These are phyloP conservation scores for Mortierella sp. DNA, from an alignment of 371 early-diverging fungal genomes.

Conservation along the genomic window DNA sequence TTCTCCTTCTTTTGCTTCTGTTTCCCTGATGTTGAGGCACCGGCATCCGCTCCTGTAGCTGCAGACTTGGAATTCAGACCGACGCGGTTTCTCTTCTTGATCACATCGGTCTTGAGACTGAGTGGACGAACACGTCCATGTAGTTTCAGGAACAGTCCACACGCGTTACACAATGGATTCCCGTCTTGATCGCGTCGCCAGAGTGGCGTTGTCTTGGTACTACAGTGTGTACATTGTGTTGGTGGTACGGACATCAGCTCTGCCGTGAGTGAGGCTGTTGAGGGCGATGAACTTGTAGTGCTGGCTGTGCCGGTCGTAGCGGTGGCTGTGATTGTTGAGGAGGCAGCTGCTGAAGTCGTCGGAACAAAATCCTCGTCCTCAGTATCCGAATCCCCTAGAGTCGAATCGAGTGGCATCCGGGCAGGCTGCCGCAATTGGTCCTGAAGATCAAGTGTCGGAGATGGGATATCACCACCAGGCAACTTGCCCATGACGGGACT, in stretches of 20 bases:
- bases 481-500: too few species aligned
- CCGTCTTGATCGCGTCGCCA: conserved; percentile 92
- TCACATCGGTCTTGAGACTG: conserved; percentile 83
- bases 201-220: conserved; percentile 89
- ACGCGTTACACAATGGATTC: conserved; percentile 70
- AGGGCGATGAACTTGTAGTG: too few species aligned
- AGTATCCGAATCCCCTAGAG: conserved; percentile 14
- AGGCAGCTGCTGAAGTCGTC: too few species aligned
- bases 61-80: conserved; percentile 24
- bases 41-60: background rate
- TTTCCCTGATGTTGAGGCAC: background rate
- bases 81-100: conserved; percentile 81
- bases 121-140: conserved; percentile 86
- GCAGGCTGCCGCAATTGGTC: background rate
- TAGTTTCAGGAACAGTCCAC: conserved; percentile 79
- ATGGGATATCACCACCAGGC: background rate
- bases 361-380: conserved; percentile 20
- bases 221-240: conserved; percentile 88
- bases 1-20: background rate
- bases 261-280: too few species aligned
- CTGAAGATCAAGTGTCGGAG: background rate
- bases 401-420: background rate
- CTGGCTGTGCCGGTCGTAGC: too few species aligned
- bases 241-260: conserved; percentile 3
- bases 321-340: too few species aligned